Evolutionary conservation across 2,329 filamentous ascomycete genomes (phyloP), one percentile per base, ranked within the genome.

Genomic region (Thielaviopsis euricoi): DNA sequence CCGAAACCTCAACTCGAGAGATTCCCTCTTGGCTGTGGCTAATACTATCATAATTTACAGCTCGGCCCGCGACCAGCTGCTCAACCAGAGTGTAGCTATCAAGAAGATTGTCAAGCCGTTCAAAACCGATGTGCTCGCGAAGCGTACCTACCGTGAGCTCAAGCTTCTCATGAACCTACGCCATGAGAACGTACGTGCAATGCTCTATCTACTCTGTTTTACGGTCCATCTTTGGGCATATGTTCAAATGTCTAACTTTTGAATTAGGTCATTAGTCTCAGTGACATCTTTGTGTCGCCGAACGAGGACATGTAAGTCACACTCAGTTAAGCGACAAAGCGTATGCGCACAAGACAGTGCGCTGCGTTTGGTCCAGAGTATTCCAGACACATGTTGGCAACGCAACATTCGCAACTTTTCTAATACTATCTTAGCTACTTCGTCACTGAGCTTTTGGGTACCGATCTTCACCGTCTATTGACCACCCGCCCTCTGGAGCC

Each of bases 41-140:
- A 48, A 48, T 9, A 5, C 7, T 10, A 21, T 6, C 3, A 19
- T 48, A n/a, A 48, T 5, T 17, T 52, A 62, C 63, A 97, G 91
- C 74, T 97, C 93, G 63, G 93, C 93, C 60, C 91, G 89, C 74
- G 93, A 98, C 72, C 90, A 97, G 76, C 89, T 98, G 73, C 97
- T 93, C 61, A 87, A 82, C 70, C 90, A 96, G 72, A 89, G 90
- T 73, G 93, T 98, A 62, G 93, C 93, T 60, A 90, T 98, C 70
- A 98, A 98, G 81, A 98, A 98, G 82, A 98, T 98, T 69, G 97
- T 98, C 91, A 98, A 97, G 78, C 93, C 93, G 10, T 98, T 98
- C 74, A 96, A 90, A 78, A 98, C 93, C n/a, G 90, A 93, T 1
- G 93, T 98, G 60, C 79, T 98, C 53, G 93, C 93, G 60, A 98